phyloP scores from a whole-genome alignment of 805 yeast species.

The Wickerhamomyces pijperi region DNA sequence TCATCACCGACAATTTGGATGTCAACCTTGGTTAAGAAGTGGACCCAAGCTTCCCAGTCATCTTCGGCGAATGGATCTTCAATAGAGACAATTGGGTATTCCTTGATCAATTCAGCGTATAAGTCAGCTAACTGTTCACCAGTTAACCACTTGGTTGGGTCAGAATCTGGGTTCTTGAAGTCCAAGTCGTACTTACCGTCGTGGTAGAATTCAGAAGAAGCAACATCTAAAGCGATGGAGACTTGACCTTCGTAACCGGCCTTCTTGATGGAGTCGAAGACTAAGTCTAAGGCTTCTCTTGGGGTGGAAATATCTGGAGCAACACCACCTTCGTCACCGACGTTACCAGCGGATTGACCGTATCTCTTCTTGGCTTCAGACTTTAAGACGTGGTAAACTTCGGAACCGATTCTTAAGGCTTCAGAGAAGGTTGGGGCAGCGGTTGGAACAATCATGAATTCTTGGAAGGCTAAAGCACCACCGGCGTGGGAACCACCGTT shows the following conservation, averaged over 20 bases:
- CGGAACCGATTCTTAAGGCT: conserved; percentile 94
- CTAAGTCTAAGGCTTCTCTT: conserved; percentile 94
- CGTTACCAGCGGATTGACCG: conserved; percentile 98
- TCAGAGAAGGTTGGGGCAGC: conserved; percentile 86
- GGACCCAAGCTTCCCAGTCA: conserved; percentile 98
- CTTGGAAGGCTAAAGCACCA: conserved; percentile 98
- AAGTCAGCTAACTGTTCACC: conserved; percentile 80
- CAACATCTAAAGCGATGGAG: conserved; percentile 89
- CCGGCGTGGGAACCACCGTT: conserved; percentile 99
- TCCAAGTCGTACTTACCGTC: conserved; percentile 96
- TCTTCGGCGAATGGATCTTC: conserved; percentile 99
- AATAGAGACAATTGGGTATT: conserved; percentile 95
- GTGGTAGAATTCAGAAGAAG: conserved; percentile 95
- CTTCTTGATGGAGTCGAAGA: conserved; percentile 74
- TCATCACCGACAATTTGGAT: conserved; percentile 96
- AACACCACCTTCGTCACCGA: conserved; percentile 99
- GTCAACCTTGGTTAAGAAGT: conserved; percentile 66
- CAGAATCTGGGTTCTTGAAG: conserved; percentile 95
- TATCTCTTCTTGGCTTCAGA: conserved; percentile 84
- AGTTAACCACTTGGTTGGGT: conserved; percentile 80
- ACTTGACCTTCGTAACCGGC: conserved; percentile 96
- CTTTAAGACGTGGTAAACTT: conserved; percentile 96
- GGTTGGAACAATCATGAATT: conserved; percentile 97
- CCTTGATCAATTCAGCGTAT: conserved; percentile 69
- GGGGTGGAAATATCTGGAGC: conserved; percentile 96